Conservation (phyloP, 352 stramenopile genomes). For the Phytophthora gonapodyides region DNA sequence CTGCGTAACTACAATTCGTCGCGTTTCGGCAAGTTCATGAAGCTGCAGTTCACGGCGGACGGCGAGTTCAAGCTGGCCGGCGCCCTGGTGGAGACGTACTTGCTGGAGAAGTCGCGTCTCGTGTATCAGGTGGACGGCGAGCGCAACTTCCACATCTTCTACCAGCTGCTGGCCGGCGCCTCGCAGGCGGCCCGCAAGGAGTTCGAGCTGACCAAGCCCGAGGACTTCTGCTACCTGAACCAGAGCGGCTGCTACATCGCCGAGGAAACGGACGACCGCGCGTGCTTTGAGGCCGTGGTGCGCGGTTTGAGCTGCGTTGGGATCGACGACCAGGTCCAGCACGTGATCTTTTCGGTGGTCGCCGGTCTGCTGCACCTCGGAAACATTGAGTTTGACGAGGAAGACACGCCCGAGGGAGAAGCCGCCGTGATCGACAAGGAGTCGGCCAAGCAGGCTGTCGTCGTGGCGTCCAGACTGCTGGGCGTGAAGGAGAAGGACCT, state of each 20-base stretch:
- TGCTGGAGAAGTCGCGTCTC: constrained; percentile 89
- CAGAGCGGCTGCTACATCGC: constrained; percentile 93
- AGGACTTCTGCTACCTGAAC: constrained; percentile 95
- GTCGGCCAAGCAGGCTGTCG: constrained; percentile 64
- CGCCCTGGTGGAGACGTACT: constrained; percentile 88
- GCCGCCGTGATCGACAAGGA: constrained; percentile 76
- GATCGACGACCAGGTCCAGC: constrained; percentile 68
- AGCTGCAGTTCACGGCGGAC: constrained; percentile 93
- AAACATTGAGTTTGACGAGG: constrained; percentile 95
- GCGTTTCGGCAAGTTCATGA: constrained; percentile 96
- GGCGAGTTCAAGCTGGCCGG: constrained; percentile 85
- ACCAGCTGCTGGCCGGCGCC: constrained; percentile 87
- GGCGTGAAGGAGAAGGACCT: constrained; percentile 70
- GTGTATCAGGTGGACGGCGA: constrained; percentile 91
- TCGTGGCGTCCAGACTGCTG: constrained; percentile 60
- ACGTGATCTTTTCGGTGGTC: constrained; percentile 92
- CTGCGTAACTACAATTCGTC: constrained; percentile 95
- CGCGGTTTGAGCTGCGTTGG: constrained; percentile 76
- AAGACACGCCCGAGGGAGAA: constrained; percentile 83
- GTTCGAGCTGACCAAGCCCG: constrained; percentile 70
- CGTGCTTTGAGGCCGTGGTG: constrained; percentile 78
- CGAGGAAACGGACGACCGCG: constrained; percentile 91
- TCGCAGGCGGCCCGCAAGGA: constrained; percentile 52
- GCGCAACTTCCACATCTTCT: constrained; percentile 97
- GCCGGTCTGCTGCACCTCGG: constrained; percentile 96